phyloP scores from a whole-genome alignment of 1,284 basidiomycete genomes.

The Trichosporon sp. region DNA sequence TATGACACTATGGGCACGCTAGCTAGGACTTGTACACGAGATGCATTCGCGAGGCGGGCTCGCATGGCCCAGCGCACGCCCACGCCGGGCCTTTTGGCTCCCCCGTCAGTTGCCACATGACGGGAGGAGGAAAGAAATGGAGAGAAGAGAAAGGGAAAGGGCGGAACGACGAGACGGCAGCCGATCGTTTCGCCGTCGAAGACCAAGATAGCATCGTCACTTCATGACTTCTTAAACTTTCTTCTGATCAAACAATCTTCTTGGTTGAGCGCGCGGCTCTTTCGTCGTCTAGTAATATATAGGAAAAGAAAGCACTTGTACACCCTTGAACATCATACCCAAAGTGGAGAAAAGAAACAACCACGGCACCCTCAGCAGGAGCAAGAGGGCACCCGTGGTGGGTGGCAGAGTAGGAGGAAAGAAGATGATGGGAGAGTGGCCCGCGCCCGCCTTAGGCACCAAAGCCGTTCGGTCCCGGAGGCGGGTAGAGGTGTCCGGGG shows the following conservation, averaged over 20 bases:
- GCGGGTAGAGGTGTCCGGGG: background rate
- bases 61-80: background rate
- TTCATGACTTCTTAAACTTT: background rate
- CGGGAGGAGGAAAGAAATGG: background rate
- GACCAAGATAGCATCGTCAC: background rate
- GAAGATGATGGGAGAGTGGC: too few relatives aligned
- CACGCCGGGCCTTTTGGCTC: background rate
- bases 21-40: background rate
- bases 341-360: background rate
- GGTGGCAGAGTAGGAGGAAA: background rate
- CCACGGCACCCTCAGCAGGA: background rate
- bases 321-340: slow-evolving; percentile 7
- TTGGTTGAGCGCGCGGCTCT: background rate
- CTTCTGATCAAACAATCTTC: background rate
- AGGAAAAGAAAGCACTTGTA: background rate
- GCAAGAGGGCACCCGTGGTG: background rate
- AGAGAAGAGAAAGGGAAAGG: background rate
- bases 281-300: background rate
- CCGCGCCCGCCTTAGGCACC: background rate
- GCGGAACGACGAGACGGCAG: background rate
- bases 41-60: background rate
- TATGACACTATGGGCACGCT: background rate
- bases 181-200: background rate
- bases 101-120: background rate
- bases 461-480: background rate